Conservation (phyloP, 208 protist genomes). For the Leishmania arabica region DNA sequence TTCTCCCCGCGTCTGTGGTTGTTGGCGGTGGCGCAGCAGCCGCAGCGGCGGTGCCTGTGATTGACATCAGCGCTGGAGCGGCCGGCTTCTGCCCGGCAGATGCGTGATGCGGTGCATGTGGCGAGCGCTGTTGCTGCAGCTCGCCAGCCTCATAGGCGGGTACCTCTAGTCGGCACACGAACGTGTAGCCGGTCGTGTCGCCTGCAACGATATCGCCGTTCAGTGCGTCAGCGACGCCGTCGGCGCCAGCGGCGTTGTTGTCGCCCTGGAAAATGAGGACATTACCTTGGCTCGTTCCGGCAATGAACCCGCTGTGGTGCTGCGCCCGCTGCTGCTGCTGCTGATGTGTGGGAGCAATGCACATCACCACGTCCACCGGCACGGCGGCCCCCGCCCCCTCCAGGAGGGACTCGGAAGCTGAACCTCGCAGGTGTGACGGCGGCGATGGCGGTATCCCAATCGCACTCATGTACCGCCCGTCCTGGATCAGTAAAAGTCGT, state of each 20-base stretch:
- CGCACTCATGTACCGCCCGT: constrained; percentile 52
- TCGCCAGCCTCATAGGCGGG: constrained; percentile 23
- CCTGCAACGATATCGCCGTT: constrained; percentile 1
- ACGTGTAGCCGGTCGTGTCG: constrained; percentile 17
- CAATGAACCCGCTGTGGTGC: constrained; percentile 59
- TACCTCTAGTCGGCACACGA: constrained; percentile 29
- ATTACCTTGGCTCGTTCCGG: constrained; percentile 65
- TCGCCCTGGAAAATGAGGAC: constrained; percentile 74
- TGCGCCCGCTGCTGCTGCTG: background rate
- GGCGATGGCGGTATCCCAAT: constrained; percentile 33
- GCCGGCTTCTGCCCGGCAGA: background rate
- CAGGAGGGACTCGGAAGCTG: background rate
- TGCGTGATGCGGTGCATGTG: background rate
- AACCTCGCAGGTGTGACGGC: background rate
- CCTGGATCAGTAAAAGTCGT: constrained; percentile 85
- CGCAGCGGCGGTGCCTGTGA: background rate
- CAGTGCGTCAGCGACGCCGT: background rate
- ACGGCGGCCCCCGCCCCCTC: background rate
- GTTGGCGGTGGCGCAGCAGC: background rate
- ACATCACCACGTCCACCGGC: constrained; percentile 30
- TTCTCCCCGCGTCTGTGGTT: background rate
- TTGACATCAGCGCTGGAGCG: constrained; percentile 8
- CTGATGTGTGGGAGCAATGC: constrained; percentile 40
- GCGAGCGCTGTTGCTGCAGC: background rate
- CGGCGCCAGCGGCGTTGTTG: background rate